These are phyloP conservation scores for Uncinocarpus reesii DNA, from an alignment of 2,329 filamentous ascomycete genomes.

Conservation along the genomic window DNA sequence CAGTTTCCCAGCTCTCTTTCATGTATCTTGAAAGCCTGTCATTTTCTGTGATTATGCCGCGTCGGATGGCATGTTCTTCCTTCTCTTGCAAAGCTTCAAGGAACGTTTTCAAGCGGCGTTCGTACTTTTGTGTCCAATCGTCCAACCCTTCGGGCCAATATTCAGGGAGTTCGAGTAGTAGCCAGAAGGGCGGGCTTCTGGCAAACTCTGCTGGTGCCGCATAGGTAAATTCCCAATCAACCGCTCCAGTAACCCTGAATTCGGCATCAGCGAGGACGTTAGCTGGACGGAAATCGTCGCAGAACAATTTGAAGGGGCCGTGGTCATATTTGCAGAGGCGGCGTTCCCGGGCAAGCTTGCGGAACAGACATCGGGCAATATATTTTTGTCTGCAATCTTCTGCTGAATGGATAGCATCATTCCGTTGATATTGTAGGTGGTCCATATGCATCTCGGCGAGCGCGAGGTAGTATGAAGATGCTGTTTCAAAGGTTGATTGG, in stretches of 20 bases:
- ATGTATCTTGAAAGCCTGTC: slow-evolving; percentile 17
- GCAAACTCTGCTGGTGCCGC: slow-evolving; percentile 33
- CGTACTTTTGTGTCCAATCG: slow-evolving; percentile 14
- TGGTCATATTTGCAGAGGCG: slow-evolving; percentile 11
- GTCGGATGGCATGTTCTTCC: slow-evolving; percentile 14
- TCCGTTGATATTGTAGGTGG: slow-evolving; percentile 23
- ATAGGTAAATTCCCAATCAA: slow-evolving; percentile 38
- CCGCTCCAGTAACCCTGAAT: slow-evolving; percentile 29
- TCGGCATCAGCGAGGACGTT: slow-evolving; percentile 35
- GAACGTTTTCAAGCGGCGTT: slow-evolving; percentile 16
- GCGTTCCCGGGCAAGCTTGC: slow-evolving; percentile 14
- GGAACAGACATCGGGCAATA: slow-evolving; percentile 18
- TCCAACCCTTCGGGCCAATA: slow-evolving; percentile 17
- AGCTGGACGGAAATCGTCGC: slow-evolving; percentile 30
- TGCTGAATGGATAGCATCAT: slow-evolving; percentile 25
- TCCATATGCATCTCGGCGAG: neutral
- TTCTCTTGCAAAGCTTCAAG: slow-evolving; percentile 14
- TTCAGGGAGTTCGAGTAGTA: slow-evolving; percentile 25
- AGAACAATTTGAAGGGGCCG: slow-evolving; percentile 31
- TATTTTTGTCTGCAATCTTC: slow-evolving; percentile 20
- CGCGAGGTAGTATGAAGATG: neutral
- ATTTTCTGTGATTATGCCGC: slow-evolving; percentile 8
- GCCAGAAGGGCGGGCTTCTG: slow-evolving; percentile 35
- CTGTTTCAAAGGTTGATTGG: neutral
- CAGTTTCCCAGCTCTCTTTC: slow-evolving; percentile 18